These are phyloP conservation scores for Mycosphaerella sp. DNA, from an alignment of 2,329 filamentous ascomycete species.

Conservation along the genomic window DNA sequence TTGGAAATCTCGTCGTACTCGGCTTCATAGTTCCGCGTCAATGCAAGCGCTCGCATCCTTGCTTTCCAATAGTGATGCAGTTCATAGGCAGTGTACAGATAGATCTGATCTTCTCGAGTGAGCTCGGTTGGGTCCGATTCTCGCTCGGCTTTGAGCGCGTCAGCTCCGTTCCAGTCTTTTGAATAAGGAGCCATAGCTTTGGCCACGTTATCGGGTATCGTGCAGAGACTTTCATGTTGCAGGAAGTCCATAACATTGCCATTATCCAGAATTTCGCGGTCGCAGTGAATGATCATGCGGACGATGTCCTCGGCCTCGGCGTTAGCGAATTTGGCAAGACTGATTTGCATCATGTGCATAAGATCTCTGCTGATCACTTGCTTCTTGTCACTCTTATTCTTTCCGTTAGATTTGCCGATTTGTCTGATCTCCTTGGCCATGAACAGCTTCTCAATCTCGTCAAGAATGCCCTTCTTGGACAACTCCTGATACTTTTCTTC, in stretches of 20 bases:
- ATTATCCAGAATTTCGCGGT: constrained; percentile 81
- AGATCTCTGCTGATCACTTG: constrained; percentile 90
- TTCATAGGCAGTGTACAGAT: constrained; percentile 86
- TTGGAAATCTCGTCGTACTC: constrained; percentile 89
- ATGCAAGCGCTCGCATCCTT: constrained; percentile 79
- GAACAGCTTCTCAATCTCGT: constrained; percentile 96
- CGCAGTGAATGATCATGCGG: constrained; percentile 92
- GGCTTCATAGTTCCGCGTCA: constrained; percentile 74
- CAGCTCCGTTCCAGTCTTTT: constrained; percentile 90
- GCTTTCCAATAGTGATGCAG: constrained; percentile 98
- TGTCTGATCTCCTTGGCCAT: constrained; percentile 94
- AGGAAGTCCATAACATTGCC: constrained; percentile 93
- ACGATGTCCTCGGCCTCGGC: constrained; percentile 76
- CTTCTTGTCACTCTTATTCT: constrained; percentile 85
- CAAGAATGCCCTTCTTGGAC: constrained; percentile 87
- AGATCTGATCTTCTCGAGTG: constrained; percentile 92
- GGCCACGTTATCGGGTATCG: constrained; percentile 78
- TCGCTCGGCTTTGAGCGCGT: constrained; percentile 67
- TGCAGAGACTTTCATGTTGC: constrained; percentile 86
- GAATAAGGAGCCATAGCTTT: constrained; percentile 94
- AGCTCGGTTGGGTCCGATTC: constrained; percentile 84
- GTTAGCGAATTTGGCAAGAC: constrained; percentile 87
- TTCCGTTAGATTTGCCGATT: constrained; percentile 60
- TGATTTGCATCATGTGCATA: constrained; percentile 86
- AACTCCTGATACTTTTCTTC: constrained; percentile 96